Evolutionary conservation across 139 green algal genomes (phyloP).

Genomic region (Micractinium conductrix): DNA sequence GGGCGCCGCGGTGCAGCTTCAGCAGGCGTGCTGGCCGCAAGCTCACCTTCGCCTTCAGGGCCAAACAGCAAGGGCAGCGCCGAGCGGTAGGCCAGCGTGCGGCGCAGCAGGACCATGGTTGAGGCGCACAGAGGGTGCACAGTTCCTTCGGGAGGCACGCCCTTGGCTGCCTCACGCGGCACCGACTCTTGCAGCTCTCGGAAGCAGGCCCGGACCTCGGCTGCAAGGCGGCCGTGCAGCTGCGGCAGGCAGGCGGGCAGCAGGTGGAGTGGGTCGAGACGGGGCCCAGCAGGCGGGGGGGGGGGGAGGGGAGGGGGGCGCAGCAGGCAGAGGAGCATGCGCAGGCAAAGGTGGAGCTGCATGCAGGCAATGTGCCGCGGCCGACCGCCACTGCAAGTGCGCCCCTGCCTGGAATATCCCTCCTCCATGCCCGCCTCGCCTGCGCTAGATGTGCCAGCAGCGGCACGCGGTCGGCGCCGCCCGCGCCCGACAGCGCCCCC

Average conservation of each 20-base stretch:
- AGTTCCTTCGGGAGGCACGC: conserved; percentile 61
- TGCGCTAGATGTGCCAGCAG: too few relatives aligned
- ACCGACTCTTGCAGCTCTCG: conserved; percentile 55
- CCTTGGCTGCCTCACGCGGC: conserved; percentile 33
- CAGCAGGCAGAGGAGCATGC: too few relatives aligned
- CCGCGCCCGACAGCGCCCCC: neutral
- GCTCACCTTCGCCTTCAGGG: neutral
- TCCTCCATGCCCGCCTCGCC: neutral
- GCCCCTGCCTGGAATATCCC: too few relatives aligned
- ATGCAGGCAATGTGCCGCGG: too few relatives aligned
- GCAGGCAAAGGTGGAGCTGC: too few relatives aligned
- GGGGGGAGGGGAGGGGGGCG: too few relatives aligned
- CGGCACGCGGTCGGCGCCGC: neutral
- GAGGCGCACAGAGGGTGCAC: conserved; percentile 73
- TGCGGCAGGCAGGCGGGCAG: neutral
- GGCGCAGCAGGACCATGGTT: conserved; percentile 67
- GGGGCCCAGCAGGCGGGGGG: too few relatives aligned
- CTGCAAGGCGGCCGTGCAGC: conserved; percentile 32
- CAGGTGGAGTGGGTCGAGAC: too few relatives aligned
- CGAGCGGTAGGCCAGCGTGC: conserved; percentile 43
- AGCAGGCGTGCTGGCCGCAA: neutral
- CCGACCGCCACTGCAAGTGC: too few relatives aligned
- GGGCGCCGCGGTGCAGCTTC: neutral
- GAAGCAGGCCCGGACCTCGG: conserved; percentile 47
- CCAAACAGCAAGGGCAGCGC: conserved; percentile 44